Evolutionary conservation across 2,329 filamentous ascomycete species (phyloP).

Genomic region (Domatiomyces globalis): DNA sequence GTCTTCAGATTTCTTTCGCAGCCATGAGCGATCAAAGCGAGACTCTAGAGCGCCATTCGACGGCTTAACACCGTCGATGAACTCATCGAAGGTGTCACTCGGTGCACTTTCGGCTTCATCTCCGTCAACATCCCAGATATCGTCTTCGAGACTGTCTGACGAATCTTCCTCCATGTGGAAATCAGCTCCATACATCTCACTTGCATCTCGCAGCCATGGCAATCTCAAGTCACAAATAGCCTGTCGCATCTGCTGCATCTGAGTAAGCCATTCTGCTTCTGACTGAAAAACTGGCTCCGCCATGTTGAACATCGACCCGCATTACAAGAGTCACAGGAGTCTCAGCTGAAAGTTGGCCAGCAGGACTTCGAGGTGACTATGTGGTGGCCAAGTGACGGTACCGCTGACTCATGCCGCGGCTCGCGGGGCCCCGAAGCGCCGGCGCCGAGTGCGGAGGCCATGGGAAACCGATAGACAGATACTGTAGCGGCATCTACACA

Average conservation of each 20-base stretch:
- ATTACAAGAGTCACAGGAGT: not conserved
- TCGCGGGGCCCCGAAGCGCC: too few species aligned
- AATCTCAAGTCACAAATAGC: slow-evolving; percentile 62
- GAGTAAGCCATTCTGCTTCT: slow-evolving; percentile 64
- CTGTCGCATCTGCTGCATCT: slow-evolving; percentile 72
- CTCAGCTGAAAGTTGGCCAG: too few species aligned
- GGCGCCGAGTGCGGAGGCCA: too few species aligned
- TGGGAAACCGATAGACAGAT: not conserved
- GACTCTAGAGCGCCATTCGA: slow-evolving; percentile 19
- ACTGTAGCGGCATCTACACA: not conserved
- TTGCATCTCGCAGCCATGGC: slow-evolving; percentile 32
- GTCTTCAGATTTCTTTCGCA: slow-evolving; percentile 52
- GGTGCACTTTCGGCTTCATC: slow-evolving; percentile 12
- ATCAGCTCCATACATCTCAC: slow-evolving; percentile 41
- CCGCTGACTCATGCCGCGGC: too few species aligned
- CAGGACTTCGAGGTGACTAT: too few species aligned
- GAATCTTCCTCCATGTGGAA: slow-evolving; percentile 44
- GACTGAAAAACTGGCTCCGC: slow-evolving; percentile 16
- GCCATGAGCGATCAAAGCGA: slow-evolving; percentile 52
- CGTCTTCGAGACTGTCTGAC: slow-evolving; percentile 52
- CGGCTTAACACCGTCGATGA: slow-evolving; percentile 31
- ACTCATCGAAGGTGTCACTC: slow-evolving; percentile 55
- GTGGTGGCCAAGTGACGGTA: too few species aligned
- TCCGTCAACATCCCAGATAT: slow-evolving; percentile 79
- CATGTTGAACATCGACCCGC: slow-evolving; percentile 5